Base-by-base conservation (phyloP, 208 protist species). In the Angomonas ambiguus region DNA sequence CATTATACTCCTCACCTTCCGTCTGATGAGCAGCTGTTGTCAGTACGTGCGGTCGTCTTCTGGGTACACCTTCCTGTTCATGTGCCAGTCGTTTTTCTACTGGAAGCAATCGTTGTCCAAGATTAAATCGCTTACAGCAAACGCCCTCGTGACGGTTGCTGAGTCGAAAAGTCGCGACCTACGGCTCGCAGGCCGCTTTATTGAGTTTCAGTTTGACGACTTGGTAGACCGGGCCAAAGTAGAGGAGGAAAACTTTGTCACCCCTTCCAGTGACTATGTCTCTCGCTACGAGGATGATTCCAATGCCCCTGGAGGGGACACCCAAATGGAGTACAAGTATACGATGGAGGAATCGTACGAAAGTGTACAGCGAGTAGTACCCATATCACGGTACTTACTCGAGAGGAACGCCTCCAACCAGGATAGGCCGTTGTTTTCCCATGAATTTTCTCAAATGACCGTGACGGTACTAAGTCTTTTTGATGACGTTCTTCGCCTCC, bases 1-100 rank as follows among this genome's bases (percentile, higher is more conserved):
- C 31, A 80, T 96, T 75, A 71, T 90, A 32, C 71, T 92, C 20
- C 74, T 96, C 16, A 85, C 79, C 8, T 90, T 92, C 65, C 85
- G 86, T 60, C 74, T 96, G 56, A 92, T 96, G 87, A 93, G 87
- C 70, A 90, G 77, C 55, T 93, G 82, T 63, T 94, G 78, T 65
- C 78, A 87, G 67, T 74, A 88, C 62, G 91, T 96, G 30, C 87
- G 91, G 55, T 64, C 62, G 30, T 79, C 77, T 10, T 81, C 87
- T 0, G 69, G 71, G 38, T 76, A 62, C 41, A 83, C 79, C 10
- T 92, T 88, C 42, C 62, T 93, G 16, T n/a, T 91, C 18, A 94
- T 96, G 81, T 78, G 84, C 67, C 83, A 91, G 51, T 74, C 82
- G 28, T 93, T 78, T 67, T 96, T 84, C 62, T 74, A 65, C 10